phyloP scores from a whole-genome alignment of 192 early-diverging fungal genomes.

The Coemansia sp. region DNA sequence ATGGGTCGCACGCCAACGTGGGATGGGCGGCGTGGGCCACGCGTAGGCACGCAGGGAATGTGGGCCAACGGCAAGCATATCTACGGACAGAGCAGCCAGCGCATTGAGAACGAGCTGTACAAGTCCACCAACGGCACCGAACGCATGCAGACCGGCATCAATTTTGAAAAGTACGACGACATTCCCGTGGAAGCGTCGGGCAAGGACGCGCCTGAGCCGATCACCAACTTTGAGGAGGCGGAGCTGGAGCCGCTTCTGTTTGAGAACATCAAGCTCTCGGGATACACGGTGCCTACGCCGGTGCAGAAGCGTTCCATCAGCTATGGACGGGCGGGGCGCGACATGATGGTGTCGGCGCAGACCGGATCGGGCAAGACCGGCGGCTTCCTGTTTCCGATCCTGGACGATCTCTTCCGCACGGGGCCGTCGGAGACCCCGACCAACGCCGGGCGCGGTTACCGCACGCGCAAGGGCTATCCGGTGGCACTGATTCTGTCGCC shows the following conservation, averaged over 20 bases:
- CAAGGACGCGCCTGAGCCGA: slow-evolving; percentile 64
- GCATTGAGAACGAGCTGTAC: slow-evolving; percentile 79
- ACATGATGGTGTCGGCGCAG: slow-evolving; percentile 99
- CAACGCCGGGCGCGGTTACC: slow-evolving; percentile 55
- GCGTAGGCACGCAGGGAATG: slow-evolving; percentile 56
- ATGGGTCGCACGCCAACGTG: slow-evolving; percentile 16
- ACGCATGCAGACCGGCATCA: slow-evolving; percentile 87
- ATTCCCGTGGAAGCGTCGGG: slow-evolving; percentile 93
- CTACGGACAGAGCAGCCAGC: slow-evolving; percentile 73
- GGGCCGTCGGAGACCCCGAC: slow-evolving; percentile 63
- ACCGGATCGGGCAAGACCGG: slow-evolving; percentile 96
- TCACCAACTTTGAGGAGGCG: slow-evolving; percentile 68
- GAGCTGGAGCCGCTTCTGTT: slow-evolving; percentile 81
- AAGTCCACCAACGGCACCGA: slow-evolving; percentile 71
- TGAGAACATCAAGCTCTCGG: slow-evolving; percentile 84
- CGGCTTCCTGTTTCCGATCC: slow-evolving; percentile 96
- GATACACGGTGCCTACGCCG: slow-evolving; percentile 89
- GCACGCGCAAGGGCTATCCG: slow-evolving; percentile 63
- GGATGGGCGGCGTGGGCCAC: slow-evolving; percentile 33
- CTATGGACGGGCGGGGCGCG: slow-evolving; percentile 77
- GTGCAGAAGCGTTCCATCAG: slow-evolving; percentile 93
- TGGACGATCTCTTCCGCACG: slow-evolving; percentile 86
- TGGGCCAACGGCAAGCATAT: slow-evolving; percentile 82
- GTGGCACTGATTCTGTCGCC: slow-evolving; percentile 72
- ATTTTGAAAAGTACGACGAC: slow-evolving; percentile 99